Conservation (phyloP, 768 basidiomycete species). For the Calocera cornea region DNA sequence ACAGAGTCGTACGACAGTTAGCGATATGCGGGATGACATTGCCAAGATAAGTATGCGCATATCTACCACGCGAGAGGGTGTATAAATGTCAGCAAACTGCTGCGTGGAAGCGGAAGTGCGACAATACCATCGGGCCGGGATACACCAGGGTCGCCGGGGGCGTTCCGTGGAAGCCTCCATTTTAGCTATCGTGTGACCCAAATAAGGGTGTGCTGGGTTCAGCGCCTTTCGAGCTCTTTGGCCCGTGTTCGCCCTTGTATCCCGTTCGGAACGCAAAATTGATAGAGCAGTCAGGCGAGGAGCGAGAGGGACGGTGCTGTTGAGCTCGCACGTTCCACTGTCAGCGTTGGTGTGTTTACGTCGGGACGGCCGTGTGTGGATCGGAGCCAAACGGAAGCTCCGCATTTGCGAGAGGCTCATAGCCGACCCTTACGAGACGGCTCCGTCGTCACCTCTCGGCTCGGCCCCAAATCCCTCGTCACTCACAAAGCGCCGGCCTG, state of each 20-base stretch:
- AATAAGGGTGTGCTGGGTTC: not conserved
- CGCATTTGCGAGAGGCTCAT: not conserved
- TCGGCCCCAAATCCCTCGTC: not conserved
- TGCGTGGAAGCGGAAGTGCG: no score
- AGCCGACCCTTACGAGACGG: not conserved
- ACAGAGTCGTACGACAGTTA: not conserved
- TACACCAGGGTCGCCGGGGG: not conserved
- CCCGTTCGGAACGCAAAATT: no score
- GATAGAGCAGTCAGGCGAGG: not conserved
- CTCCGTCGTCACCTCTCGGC: not conserved
- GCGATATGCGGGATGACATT: not conserved
- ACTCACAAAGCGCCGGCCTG: no score
- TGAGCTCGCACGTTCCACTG: not conserved
- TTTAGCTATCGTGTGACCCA: not conserved
- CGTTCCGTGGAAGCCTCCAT: constrained; percentile 1
- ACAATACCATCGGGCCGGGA: not conserved
- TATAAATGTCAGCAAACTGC: no score
- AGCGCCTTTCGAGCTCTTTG: not conserved
- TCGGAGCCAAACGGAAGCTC: not conserved
- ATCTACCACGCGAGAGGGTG: not conserved
- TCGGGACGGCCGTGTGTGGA: not conserved
- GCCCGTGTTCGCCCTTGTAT: not conserved
- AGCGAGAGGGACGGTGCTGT: not conserved
- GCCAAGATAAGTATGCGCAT: not conserved
- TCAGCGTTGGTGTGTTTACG: not conserved